Conservation (phyloP, 257 asterid species). For the Nicotiana sylvestris region DNA sequence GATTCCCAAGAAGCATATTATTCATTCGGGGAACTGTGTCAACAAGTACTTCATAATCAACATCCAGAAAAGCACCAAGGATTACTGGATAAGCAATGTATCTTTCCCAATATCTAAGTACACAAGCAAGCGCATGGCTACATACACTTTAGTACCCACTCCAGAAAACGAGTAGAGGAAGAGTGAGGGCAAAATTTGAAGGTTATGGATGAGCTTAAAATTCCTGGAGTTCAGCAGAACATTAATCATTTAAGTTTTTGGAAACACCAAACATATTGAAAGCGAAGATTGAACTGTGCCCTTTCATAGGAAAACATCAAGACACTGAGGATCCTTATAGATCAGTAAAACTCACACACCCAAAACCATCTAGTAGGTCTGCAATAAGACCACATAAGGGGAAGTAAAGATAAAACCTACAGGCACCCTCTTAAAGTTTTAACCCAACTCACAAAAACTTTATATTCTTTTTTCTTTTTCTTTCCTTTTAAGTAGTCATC, state of each 20-base stretch:
- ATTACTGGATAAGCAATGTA: neutral
- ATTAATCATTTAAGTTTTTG: neutral
- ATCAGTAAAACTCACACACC: neutral
- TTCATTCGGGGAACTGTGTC: neutral
- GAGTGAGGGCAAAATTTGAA: neutral
- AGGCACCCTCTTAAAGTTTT: neutral
- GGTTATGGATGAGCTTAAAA: neutral
- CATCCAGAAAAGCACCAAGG: conserved; percentile 4
- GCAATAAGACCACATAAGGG: neutral
- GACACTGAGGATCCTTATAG: neutral
- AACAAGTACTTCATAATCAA: neutral
- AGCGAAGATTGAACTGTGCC: neutral
- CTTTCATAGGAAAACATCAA: neutral
- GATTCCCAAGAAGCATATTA: neutral
- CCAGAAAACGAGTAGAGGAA: neutral
- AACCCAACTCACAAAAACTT: neutral
- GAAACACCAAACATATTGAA: neutral
- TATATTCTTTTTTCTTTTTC: neutral
- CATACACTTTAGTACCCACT: neutral
- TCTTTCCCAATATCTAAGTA: conserved; percentile 9
- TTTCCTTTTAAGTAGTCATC: neutral
- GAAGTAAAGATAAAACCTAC: neutral
- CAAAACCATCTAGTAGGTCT: conserved; percentile 6
- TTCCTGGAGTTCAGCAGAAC: conserved; percentile 1
- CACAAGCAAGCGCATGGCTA: neutral